These are phyloP conservation scores for Dactylellina cionopaga DNA, from an alignment of 2,329 filamentous ascomycete species.

Conservation along the genomic window DNA sequence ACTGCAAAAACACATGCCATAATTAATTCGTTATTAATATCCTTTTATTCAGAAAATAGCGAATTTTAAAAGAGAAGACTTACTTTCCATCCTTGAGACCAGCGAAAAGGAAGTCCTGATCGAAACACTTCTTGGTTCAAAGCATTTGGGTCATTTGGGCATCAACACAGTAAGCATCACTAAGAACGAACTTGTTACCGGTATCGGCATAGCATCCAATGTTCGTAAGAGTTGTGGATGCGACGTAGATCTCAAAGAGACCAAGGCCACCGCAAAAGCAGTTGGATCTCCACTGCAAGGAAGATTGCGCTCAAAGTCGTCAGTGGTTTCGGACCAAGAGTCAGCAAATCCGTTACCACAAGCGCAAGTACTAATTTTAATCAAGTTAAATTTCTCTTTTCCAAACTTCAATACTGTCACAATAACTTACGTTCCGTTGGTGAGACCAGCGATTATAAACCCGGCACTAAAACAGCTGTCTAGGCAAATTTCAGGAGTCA, in stretches of 20 bases:
- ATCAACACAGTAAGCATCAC: neutral
- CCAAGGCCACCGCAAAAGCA: neutral
- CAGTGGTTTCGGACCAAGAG: neutral
- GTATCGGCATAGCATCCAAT: constrained; percentile 14
- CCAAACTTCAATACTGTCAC: neutral
- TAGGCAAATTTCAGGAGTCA: neutral
- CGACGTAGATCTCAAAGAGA: neutral
- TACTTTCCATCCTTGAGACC: constrained; percentile 12
- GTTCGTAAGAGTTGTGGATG: neutral
- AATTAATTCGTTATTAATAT: neutral
- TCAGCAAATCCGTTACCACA: neutral
- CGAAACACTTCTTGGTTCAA: neutral
- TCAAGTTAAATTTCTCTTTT: neutral
- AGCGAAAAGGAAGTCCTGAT: neutral
- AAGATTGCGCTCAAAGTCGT: neutral
- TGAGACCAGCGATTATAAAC: constrained; percentile 5
- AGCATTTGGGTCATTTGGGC: neutral
- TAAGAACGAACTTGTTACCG: neutral
- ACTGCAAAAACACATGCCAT: neutral
- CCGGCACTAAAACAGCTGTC: neutral
- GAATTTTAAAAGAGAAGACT: neutral
- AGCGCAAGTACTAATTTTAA: constrained; percentile 4
- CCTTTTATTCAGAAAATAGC: neutral
- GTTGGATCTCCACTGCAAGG: neutral
- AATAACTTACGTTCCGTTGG: constrained; percentile 9